Base-by-base conservation (phyloP, 2,329 filamentous ascomycete species). In the Cercospora sp. region DNA sequence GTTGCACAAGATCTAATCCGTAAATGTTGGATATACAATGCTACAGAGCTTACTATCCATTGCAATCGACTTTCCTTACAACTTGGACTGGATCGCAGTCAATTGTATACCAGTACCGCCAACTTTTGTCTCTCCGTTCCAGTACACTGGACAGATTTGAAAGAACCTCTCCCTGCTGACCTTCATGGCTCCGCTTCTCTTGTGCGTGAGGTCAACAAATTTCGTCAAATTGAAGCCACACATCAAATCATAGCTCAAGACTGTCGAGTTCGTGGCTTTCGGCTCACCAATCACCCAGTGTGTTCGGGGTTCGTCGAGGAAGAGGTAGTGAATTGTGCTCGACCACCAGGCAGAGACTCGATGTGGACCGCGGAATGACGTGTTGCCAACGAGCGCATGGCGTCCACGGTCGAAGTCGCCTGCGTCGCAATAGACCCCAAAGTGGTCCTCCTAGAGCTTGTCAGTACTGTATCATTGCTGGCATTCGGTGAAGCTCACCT, bases 231-330 rank as follows among this genome's bases (percentile, higher is more conserved):
- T 87, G 74, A 93, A 89, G 1, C 91, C 91, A 74, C 92, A 89
- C 61, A 89, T 87, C 64, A 91, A 86, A 73, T 94, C 91, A 78
- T 93, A 93, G 69, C 88, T 87, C 67, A 93, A 82, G 13, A 93
- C 88, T 0, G 88, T 90, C 30, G 83, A 85, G 74, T 90, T 91
- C 4, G 88, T 90, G 67, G 86, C 88, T 77, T 90, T 90, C 37
- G 91, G 91, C 81, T 94, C 91, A 69, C 89, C 89, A 1, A 88
- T 85, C 5, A 86, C 81, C 65, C 82, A 82, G 70, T 77, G 81
- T 0, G 86, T 88, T 5, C 86, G 83, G 26, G 85, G 84, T 67
- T 88, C 86, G 69, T 88, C 86, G 6, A 88, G 79, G 78, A 88
- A 88, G 73, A 84, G 83, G 76, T 87, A 88, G 73, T 88, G 86